Evolutionary conservation across 2,329 filamentous ascomycete species (phyloP), one percentile per base, ranked within the genome.

Genomic region (Fusarium temperatum): DNA sequence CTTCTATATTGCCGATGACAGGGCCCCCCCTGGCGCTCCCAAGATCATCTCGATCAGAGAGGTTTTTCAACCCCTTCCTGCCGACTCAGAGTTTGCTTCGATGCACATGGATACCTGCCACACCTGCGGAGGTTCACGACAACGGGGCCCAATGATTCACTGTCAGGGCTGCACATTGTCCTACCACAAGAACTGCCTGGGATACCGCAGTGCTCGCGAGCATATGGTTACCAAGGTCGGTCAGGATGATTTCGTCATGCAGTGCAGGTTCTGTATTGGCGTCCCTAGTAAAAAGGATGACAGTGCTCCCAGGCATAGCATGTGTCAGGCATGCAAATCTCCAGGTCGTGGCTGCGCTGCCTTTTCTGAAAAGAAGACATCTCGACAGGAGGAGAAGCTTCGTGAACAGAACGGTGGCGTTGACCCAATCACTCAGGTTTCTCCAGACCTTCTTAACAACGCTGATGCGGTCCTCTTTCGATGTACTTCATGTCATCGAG

Each of bases 161-260:
- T 99, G 96, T 76, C 97, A 99, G 83, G 96, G 96, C 36, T 99
- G 96, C 80, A 94, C 92, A 5, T 86, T 92, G 54, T 88, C 93
- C 0, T 98, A 94, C 75, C 96, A 99, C 82, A 94, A 93, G 81
- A 84, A 84, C 45, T 99, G 96, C 79, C 86, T 99, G 35, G 95
- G 96, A 3, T 86, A 87, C 55, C 90, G 96, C 56, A 89, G 88
- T 58, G 85, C 81, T 18, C 89, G 96, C 68, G 94, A 98, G n/a
- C 96, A 98, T 80, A 84, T 96, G 41, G 94, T 94, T 15, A 98
- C 95, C 30, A 99, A 98, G 81, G 83, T 98, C 59, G 91, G 87
- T 5, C 86, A 92, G 2, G 90, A 92, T 5, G 83, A 92, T 42
- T 98, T 97, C 76, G 91, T 99, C 22, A 84, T 99, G 44, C 96